Conservation (phyloP, 345 rosid genomes). For the Anacardium occidentale region DNA sequence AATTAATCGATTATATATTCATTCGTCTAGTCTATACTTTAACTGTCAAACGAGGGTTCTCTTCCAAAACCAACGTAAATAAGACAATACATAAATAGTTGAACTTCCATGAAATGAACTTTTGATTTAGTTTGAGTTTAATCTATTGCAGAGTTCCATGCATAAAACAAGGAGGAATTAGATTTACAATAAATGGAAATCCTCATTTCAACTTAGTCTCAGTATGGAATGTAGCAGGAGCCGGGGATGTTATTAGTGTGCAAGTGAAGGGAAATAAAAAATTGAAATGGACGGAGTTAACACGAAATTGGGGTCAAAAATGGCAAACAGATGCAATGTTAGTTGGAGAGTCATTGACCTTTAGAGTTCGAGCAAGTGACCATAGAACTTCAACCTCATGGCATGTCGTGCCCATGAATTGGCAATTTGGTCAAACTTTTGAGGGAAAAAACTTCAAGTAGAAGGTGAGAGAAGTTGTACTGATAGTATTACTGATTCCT, state of each 20-base stretch:
- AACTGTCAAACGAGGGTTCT: no score
- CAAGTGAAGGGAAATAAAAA: constrained; percentile 50
- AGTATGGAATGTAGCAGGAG: constrained; percentile 66
- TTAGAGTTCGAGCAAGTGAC: constrained; percentile 46
- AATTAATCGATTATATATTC: no score
- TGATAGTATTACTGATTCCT: no score
- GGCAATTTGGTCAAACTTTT: constrained; percentile 51
- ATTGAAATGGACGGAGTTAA: constrained; percentile 40
- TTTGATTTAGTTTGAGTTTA: neutral
- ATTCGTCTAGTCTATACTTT: no score
- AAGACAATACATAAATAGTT: no score
- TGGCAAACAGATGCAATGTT: constrained; percentile 40
- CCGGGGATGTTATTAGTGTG: constrained; percentile 57
- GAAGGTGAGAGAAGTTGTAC: neutral
- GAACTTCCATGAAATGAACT: neutral
- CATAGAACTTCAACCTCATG: constrained; percentile 34
- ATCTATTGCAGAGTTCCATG: constrained; percentile 57
- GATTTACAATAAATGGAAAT: constrained; percentile 61
- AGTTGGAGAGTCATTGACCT: constrained; percentile 41
- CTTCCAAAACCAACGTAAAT: no score
- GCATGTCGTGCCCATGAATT: constrained; percentile 40
- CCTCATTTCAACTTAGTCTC: constrained; percentile 18
- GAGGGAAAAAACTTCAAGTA: constrained; percentile 46
- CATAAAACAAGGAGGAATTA: constrained; percentile 62
- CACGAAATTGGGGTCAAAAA: constrained; percentile 46